phyloP scores from a whole-genome alignment of 1,284 basidiomycete genomes.

The Pseudozyma hubeiensis region DNA sequence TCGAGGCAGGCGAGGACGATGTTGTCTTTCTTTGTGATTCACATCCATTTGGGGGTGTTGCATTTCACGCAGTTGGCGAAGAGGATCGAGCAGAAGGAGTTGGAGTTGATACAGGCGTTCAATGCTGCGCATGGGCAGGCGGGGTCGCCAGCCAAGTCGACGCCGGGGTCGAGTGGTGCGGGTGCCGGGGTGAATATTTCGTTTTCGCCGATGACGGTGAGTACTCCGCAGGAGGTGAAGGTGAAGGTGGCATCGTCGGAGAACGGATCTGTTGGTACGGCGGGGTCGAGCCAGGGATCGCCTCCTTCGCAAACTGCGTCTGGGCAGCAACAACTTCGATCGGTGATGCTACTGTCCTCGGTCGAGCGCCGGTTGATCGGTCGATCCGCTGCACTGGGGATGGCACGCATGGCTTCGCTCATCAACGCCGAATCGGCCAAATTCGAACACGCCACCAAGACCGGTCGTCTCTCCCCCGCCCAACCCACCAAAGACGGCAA shows the following conservation, averaged over 20 bases:
- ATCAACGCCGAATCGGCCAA: conserved; percentile 37
- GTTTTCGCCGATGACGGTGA: conserved; percentile 20
- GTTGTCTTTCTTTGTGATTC: conserved; percentile 46
- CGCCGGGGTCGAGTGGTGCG: background rate
- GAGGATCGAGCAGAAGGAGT: conserved; percentile 44
- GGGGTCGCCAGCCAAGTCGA: background rate
- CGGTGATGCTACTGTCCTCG: conserved; percentile 26
- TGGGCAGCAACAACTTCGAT: conserved; percentile 12
- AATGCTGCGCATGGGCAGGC: conserved; percentile 13
- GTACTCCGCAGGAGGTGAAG: conserved; percentile 1
- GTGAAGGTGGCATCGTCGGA: background rate
- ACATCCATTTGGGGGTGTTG: conserved; percentile 46
- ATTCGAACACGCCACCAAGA: conserved; percentile 20
- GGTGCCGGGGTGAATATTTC: background rate
- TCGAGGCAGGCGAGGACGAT: conserved; percentile 45
- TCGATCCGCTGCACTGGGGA: conserved; percentile 29
- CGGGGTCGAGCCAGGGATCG: background rate
- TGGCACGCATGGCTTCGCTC: conserved; percentile 34
- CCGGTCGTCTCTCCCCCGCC: conserved; percentile 12
- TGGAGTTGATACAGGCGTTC: conserved; percentile 41
- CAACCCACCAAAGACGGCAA: conserved; percentile 17
- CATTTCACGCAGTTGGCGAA: conserved; percentile 45
- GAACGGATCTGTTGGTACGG: conserved; percentile 5
- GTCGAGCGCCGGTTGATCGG: conserved; percentile 38
- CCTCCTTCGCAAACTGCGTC: background rate